Percentiles rank a stretch among this genome's conserved stretches.
Conservation (phyloP, 2,329 filamentous ascomycete genomes). For the Alternaria arbusti region DNA sequence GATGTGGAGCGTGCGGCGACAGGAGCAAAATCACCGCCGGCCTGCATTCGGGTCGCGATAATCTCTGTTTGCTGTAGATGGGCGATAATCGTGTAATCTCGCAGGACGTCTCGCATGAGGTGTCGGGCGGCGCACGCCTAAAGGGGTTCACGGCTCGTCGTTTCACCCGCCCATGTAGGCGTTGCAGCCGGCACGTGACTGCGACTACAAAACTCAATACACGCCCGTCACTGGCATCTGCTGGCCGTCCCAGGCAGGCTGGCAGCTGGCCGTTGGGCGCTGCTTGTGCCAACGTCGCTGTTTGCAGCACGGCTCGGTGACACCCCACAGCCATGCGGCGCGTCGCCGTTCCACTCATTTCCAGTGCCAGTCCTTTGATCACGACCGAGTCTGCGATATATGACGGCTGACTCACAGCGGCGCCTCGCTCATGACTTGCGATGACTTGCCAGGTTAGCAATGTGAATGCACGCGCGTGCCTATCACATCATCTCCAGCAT, state of each 20-base stretch:
- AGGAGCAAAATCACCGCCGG: constrained; percentile 4
- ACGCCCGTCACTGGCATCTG: neutral
- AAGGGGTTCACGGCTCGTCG: constrained; percentile 23
- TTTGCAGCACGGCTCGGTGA: constrained; percentile 1
- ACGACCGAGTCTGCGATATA: constrained; percentile 4
- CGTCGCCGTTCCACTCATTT: constrained; percentile 14
- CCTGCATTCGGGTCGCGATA: constrained; percentile 3
- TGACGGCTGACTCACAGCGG: constrained; percentile 8
- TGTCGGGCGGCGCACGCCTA: constrained; percentile 11
- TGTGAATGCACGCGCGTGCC: neutral
- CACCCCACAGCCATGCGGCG: constrained; percentile 6
- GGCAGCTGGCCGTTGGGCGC: neutral
- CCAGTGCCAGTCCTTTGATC: constrained; percentile 1
- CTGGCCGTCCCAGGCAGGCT: neutral
- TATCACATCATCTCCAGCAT: neutral
- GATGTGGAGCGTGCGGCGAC: constrained; percentile 2
- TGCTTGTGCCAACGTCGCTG: neutral
- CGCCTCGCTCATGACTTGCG: neutral
- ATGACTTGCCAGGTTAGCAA: constrained; percentile 3
- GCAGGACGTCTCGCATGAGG: constrained; percentile 1
- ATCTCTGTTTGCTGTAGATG: neutral
- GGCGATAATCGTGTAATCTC: neutral
- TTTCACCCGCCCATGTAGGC: constrained; percentile 10
- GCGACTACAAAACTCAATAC: neutral
- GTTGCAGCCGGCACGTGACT: constrained; percentile 11